These are phyloP conservation scores for Euphorbia lathyris DNA, from an alignment of 345 rosid species.

Conservation along the genomic window DNA sequence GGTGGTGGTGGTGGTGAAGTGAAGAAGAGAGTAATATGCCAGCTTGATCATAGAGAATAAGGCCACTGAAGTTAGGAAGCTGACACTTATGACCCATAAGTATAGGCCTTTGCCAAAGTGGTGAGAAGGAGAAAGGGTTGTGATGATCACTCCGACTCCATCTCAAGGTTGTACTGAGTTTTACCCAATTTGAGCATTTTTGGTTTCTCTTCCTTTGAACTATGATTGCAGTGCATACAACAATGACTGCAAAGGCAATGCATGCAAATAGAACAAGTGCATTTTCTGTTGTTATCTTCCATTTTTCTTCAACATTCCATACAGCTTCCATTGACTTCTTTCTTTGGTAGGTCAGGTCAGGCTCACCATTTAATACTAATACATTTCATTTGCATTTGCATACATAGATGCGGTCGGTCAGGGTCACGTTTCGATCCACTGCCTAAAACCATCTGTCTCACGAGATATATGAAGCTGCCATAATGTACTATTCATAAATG, in stretches of 20 bases:
- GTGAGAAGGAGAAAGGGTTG: constrained; percentile 34
- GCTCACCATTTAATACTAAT: no score
- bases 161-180: constrained; percentile 47
- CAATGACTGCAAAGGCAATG: constrained; percentile 37
- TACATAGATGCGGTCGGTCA: constrained; percentile 18
- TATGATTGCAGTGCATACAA: constrained; percentile 40
- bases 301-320: constrained; percentile 62
- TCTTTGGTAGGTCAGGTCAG: not conserved
- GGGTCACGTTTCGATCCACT: constrained; percentile 58
- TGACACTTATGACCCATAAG: constrained; percentile 89
- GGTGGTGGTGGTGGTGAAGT: constrained; percentile 19
- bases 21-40: constrained; percentile 40
- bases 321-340: constrained; percentile 59
- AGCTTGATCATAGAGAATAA: constrained; percentile 67
- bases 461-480: constrained; percentile 18
- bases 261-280: constrained; percentile 49
- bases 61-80: constrained; percentile 71
- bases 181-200: constrained; percentile 28
- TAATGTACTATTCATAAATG: not conserved
- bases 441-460: no score
- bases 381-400: no score
- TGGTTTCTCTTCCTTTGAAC: constrained; percentile 15
- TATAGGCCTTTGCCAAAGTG: constrained; percentile 79
- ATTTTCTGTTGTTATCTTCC: constrained; percentile 53
- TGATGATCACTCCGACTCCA: constrained; percentile 71